Base-by-base conservation (phyloP, 164 flowering plant species). In the Santalum album region DNA sequence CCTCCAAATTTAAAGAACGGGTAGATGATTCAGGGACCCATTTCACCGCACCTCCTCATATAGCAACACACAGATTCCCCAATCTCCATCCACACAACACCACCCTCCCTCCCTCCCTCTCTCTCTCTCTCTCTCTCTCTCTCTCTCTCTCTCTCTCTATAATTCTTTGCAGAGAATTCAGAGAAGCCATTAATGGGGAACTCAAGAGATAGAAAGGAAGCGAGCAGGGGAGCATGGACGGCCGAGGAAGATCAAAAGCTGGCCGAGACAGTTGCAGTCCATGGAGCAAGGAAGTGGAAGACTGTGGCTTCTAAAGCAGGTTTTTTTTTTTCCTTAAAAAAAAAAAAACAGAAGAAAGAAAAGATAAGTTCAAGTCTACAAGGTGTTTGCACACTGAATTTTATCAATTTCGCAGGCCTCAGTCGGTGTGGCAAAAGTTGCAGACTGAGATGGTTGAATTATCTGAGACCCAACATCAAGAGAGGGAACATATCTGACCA, bases 401-500 rank as follows among this genome's bases (percentile, higher is more conserved):
- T n/a, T n/a, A n/a, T 36, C 2, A 36, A 36, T 7, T 44, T 55
- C 59, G 53, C 66, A 77, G 81, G 75, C 17, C 39, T 77, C 3
- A 59, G 69, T 55, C 52, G 78, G 25, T 71, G 76, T 18, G 81
- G 75, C 0, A 77, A 77, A 69, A 73, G 77, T 59, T 76, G 77
- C 63, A 64, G 75, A 35, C 63, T 73, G 34, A 51, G 77, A 54
- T 73, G 77, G 77, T 51, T 73, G 74, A 73, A 73, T 56, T 73
- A 76, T 47, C 55, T 77, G 3, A 68, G 78, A 58, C 81, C 78
- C 45, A 72, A 77, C 36, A 77, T 77, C 56, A 77, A 77, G 64
- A 69, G 81, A 67, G 78, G 78, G 20, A 77, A 74, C 20, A 77
- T 77, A 38, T 72, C 81, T 7, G 81, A 74, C 27, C 76, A 74